A percentile compares a stretch with the other conserved stretches of the same genome.
These are phyloP conservation scores for Flaveria brownii DNA, from an alignment of 129 eudicot genomes.

Conservation along the genomic window DNA sequence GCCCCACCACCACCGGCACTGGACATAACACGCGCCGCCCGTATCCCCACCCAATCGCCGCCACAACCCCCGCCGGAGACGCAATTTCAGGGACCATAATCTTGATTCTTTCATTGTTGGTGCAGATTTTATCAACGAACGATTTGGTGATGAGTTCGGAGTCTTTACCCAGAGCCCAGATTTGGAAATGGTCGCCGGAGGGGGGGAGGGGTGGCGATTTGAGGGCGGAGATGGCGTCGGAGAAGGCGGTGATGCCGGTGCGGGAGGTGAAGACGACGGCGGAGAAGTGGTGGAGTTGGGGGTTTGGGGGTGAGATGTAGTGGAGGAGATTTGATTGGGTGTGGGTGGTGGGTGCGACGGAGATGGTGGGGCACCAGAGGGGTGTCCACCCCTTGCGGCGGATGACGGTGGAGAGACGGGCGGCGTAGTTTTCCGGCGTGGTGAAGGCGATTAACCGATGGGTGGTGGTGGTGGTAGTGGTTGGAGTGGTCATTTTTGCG, in stretches of 20 bases:
- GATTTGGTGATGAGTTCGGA: slow-evolving; percentile 45
- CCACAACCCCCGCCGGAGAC: slow-evolving; percentile 65
- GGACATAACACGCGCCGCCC: slow-evolving; percentile 70
- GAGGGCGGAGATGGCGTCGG: slow-evolving; percentile 44
- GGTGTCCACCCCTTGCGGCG: slow-evolving; percentile 67
- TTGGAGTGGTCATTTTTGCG: neutral
- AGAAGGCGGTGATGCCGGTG: slow-evolving; percentile 66
- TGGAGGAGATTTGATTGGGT: slow-evolving; percentile 57
- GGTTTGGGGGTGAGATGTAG: slow-evolving; percentile 20
- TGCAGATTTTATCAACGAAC: slow-evolving; percentile 41
- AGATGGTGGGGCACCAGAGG: slow-evolving; percentile 80
- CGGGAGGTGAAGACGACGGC: slow-evolving; percentile 91
- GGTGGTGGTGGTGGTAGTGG: neutral
- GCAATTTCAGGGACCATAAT: slow-evolving; percentile 52
- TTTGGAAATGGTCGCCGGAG: slow-evolving; percentile 44
- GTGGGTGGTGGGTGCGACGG: slow-evolving; percentile 59
- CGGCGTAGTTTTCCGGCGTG: slow-evolving; percentile 76
- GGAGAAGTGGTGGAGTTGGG: slow-evolving; percentile 52
- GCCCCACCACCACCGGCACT: slow-evolving; percentile 72
- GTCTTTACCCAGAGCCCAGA: slow-evolving; percentile 78
- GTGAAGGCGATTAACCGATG: slow-evolving; percentile 57
- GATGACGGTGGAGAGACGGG: slow-evolving; percentile 58
- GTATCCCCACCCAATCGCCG: slow-evolving; percentile 53
- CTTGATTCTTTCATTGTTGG: slow-evolving; percentile 44
- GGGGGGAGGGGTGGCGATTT: slow-evolving; percentile 44